These are phyloP conservation scores for Nepenthes mirabilis DNA, from an alignment of 148 eudicot genomes.

Conservation along the genomic window DNA sequence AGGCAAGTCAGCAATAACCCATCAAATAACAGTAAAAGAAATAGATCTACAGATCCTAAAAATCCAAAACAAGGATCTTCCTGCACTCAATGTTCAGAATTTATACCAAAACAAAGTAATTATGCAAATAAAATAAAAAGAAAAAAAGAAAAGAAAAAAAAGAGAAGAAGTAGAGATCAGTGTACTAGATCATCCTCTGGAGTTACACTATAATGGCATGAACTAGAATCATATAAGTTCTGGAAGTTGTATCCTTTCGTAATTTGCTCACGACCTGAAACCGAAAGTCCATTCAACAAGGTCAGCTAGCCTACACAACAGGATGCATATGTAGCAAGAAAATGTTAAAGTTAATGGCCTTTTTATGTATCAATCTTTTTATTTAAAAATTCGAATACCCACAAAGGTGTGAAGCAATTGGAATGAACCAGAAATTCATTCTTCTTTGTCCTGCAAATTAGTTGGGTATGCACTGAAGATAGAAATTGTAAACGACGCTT, in stretches of 20 bases:
- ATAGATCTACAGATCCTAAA: neutral
- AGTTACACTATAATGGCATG: slow-evolving; percentile 16
- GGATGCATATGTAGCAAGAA: too few species aligned
- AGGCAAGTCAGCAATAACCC: neutral
- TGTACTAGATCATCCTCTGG: slow-evolving; percentile 30
- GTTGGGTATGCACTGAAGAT: too few species aligned
- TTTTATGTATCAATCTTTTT: too few species aligned
- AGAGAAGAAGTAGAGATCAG: slow-evolving; percentile 2
- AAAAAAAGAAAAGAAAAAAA: neutral
- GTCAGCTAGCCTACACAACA: neutral
- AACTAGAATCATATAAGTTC: slow-evolving; percentile 19
- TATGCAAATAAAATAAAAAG: neutral
- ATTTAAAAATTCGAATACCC: too few species aligned
- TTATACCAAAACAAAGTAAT: neutral
- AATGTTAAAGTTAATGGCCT: too few species aligned
- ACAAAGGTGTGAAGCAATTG: too few species aligned
- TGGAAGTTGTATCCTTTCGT: slow-evolving; percentile 12
- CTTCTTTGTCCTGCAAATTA: too few species aligned
- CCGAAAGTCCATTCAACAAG: neutral
- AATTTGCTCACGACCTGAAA: slow-evolving; percentile 31
- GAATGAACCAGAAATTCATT: too few species aligned
- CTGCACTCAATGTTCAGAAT: neutral
- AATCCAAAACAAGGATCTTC: neutral
- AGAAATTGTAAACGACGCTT: neutral
- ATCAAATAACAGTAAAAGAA: slow-evolving; percentile 1